Base-by-base conservation (phyloP, 805 yeast genomes). In the Candida ficus region DNA sequence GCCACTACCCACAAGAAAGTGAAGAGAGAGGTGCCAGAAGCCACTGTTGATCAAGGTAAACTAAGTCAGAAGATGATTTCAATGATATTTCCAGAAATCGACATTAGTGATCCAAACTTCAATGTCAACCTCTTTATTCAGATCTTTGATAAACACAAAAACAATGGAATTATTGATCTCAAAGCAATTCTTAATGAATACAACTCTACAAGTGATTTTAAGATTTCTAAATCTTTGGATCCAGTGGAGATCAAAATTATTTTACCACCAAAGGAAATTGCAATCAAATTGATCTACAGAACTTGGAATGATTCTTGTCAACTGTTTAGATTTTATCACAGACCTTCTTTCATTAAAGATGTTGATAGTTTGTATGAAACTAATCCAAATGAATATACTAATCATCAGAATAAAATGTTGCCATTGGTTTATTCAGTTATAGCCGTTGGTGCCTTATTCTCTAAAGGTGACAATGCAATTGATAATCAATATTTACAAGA, bases 271-370 rank as follows among this genome's bases (percentile, higher is more conserved):
- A 79, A 84, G 52, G 80, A 78, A 18, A 75, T 76, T 19, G 91
- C 96, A 0, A 62, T 86, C 29, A 76, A 78, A 51, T 70, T 89
- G 52, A 78, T 89, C 22, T 78, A 77, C 52, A 76, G 79, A 35
- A 86, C 91, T 3, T 89, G 96, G 95, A 78, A 80, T 52, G 82
- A 83, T 50, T 89, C 95, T 2, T 87, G 95, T 62, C 74, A 93
- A 9, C 64, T 90, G 38, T 83, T 88, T 55, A 68, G 95, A 40
- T 88, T 89, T 57, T 86, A 86, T 59, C 96, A 89, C 56, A 70
- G 96, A 26, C 95, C 95, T 1, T 76, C 89, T 3, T 79, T 88
- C 49, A 71, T 84, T 38, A 76, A 76, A 47, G 89, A 85, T 52
- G 70, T 89, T 28, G 88, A 86, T 50, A 73, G 79, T 42, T 64